Conservation (phyloP, 257 asterid genomes). For the Scutellaria baicalensis region DNA sequence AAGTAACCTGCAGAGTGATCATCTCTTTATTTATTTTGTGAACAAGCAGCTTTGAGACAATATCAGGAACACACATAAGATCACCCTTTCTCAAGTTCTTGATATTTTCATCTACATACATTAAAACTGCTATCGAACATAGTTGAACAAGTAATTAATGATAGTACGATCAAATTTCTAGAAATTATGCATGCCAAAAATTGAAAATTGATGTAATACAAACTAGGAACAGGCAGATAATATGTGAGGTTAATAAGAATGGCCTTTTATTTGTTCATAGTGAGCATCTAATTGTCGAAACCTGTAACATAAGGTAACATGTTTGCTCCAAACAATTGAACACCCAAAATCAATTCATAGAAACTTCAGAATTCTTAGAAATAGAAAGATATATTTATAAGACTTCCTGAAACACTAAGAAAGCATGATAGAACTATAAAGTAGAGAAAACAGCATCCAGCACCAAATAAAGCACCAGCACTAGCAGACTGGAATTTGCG, state of each 20-base stretch:
- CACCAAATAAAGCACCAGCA: constrained; percentile 1
- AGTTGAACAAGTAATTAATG: not conserved
- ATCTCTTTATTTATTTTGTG: too few species aligned
- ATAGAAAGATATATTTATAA: not conserved
- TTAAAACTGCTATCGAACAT: not conserved
- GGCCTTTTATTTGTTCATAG: not conserved
- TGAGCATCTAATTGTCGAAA: not conserved
- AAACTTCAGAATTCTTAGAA: not conserved
- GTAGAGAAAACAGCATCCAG: not conserved
- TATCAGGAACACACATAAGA: not conserved
- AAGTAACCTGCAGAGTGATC: constrained; percentile 73
- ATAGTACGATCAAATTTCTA: not conserved
- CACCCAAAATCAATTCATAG: not conserved
- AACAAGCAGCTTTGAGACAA: not conserved
- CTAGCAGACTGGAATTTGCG: not conserved
- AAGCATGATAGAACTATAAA: not conserved
- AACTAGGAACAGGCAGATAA: not conserved
- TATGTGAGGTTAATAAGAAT: not conserved
- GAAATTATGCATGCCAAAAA: not conserved
- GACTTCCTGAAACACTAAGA: not conserved
- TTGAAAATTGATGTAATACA: not conserved
- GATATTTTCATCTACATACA: not conserved
- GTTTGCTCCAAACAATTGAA: not conserved
- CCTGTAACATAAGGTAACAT: not conserved
- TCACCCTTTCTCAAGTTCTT: constrained; percentile 2